phyloP scores from a whole-genome alignment of 106 monocot species.

The Apostasia ramifera region DNA sequence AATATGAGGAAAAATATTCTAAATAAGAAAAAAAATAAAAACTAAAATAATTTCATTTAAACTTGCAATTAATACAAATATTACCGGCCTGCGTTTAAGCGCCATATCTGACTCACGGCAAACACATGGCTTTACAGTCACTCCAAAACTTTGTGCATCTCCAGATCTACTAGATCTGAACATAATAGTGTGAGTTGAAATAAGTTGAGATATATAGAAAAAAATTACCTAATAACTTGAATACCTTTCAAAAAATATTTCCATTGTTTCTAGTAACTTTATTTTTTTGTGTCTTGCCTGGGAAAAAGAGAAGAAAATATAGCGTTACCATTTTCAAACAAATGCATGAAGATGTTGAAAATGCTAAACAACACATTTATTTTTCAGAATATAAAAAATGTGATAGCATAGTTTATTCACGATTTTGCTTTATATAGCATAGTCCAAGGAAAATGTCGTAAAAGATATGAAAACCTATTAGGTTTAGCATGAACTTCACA shows the following conservation, averaged over 20 bases:
- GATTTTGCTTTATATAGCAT: no score
- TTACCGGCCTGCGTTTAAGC: slow-evolving; percentile 63
- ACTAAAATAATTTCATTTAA: neutral
- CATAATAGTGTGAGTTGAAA: slow-evolving; percentile 2
- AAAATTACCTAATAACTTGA: neutral
- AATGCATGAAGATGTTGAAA: neutral
- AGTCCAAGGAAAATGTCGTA: no score
- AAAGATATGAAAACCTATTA: no score
- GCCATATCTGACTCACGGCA: slow-evolving; percentile 87
- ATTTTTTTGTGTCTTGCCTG: slow-evolving; percentile 74
- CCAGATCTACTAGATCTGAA: slow-evolving; percentile 57
- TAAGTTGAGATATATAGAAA: slow-evolving; percentile 1
- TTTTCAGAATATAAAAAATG: no score
- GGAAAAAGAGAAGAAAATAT: neutral
- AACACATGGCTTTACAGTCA: slow-evolving; percentile 56
- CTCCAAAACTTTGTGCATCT: slow-evolving; percentile 29
- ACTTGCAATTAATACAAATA: slow-evolving; percentile 2
- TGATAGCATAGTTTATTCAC: no score
- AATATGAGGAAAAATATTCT: neutral
- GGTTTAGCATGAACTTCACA: no score
- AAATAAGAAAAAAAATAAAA: neutral
- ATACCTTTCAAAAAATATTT: slow-evolving; percentile 80
- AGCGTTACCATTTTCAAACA: neutral
- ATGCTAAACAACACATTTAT: neutral
- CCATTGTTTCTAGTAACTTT: slow-evolving; percentile 90